Percentiles rank a stretch among this genome's conserved stretches.
phyloP scores from a whole-genome alignment of 2,329 filamentous ascomycete species.

The Escovopsis sp. region DNA sequence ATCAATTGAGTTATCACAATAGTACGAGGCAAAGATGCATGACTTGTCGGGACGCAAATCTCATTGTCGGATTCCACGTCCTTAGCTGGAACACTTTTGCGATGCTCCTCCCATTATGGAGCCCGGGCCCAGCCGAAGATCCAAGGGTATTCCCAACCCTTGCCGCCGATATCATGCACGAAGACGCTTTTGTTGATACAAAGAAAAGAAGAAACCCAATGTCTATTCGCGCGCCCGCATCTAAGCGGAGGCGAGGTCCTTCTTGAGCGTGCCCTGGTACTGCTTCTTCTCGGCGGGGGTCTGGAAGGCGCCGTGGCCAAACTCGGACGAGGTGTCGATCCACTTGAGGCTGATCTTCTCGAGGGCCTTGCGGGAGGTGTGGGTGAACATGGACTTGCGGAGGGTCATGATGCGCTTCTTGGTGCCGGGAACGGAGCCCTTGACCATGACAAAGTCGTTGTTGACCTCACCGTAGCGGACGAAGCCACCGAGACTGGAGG shows the following conservation, averaged over 20 bases:
- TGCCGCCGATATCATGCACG: slow-evolving; percentile 40
- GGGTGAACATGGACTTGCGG: slow-evolving; percentile 95
- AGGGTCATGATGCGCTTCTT: slow-evolving; percentile 99
- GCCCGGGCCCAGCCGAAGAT: slow-evolving; percentile 21
- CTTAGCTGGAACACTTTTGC: slow-evolving; percentile 18
- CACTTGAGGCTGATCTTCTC: slow-evolving; percentile 99
- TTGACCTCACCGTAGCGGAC: slow-evolving; percentile 98
- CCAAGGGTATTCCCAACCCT: slow-evolving; percentile 27
- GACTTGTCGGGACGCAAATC: slow-evolving; percentile 13
- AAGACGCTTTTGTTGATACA: slow-evolving; percentile 19
- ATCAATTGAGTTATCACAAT: too few species aligned
- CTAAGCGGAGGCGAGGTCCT: slow-evolving; percentile 54
- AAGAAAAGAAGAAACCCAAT: slow-evolving; percentile 21
- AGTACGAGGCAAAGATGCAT: too few species aligned
- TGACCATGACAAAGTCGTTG: slow-evolving; percentile 97
- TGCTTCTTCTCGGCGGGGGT: slow-evolving; percentile 95
- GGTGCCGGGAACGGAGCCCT: slow-evolving; percentile 92
- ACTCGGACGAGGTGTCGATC: slow-evolving; percentile 99
- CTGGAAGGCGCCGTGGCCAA: slow-evolving; percentile 99
- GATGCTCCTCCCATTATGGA: slow-evolving; percentile 21
- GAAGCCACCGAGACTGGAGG: slow-evolving; percentile 82
- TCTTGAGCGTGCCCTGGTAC: slow-evolving; percentile 98
- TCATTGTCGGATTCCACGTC: slow-evolving; percentile 19
- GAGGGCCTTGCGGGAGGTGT: slow-evolving; percentile 87
- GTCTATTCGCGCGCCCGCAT: slow-evolving; percentile 5